Conservation (phyloP, 139 green algal species). For the Chlorella ohadii region DNA sequence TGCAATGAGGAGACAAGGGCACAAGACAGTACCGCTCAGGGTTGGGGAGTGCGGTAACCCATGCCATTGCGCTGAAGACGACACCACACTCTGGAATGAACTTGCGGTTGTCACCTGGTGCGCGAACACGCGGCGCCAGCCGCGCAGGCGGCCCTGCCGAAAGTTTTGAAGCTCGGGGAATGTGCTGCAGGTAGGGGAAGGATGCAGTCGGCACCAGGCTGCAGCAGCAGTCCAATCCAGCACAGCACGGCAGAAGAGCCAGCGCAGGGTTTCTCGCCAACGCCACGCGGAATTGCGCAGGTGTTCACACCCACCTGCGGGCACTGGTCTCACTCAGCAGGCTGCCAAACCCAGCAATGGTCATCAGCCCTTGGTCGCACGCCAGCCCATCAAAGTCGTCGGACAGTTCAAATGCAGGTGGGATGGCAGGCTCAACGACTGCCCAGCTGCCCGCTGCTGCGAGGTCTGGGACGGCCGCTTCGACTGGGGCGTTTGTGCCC, state of each 20-base stretch:
- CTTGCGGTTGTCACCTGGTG: constrained; percentile 80
- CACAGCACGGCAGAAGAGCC: background rate
- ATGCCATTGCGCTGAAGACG: no score
- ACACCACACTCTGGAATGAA: no score
- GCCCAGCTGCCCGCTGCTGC: background rate
- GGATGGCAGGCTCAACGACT: background rate
- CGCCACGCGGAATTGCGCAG: no score
- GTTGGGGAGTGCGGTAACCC: no score
- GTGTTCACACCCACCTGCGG: background rate
- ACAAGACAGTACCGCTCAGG: no score
- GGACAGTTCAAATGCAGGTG: constrained; percentile 47
- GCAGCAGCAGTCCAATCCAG: no score
- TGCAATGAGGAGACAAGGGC: background rate
- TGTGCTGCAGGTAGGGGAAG: constrained; percentile 65
- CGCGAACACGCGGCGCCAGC: constrained; percentile 88
- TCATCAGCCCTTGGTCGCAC: constrained; percentile 64
- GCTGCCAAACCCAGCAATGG: constrained; percentile 80
- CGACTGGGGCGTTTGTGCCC: background rate
- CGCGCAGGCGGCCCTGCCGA: constrained; percentile 60
- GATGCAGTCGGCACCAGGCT: background rate
- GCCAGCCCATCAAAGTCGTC: constrained; percentile 59
- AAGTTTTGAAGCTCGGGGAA: constrained; percentile 89
- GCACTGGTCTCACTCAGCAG: constrained; percentile 60
- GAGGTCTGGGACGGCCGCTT: background rate
- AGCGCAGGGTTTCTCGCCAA: no score